Conservation (phyloP, 345 rosid genomes). For the Gossypium raimondii region DNA sequence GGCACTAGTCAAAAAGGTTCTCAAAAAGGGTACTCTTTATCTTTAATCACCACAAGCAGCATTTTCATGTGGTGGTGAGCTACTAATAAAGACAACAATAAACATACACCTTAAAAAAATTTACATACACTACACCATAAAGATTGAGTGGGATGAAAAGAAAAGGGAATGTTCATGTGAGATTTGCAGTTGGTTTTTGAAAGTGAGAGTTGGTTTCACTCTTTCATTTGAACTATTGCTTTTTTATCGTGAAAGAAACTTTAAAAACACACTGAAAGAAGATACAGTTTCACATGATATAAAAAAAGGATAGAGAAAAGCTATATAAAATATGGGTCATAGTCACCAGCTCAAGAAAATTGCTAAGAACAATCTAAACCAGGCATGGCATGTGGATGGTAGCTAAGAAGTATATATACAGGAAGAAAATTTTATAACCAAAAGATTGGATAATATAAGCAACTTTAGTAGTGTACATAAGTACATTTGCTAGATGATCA, state of each 20-base stretch:
- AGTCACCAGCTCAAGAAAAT: conserved; percentile 13
- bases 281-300: conserved; percentile 9
- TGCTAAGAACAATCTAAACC: neutral
- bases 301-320: neutral
- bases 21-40: neutral
- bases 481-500: neutral
- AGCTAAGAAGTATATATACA: neutral
- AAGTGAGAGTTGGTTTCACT: neutral
- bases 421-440: neutral
- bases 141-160: neutral
- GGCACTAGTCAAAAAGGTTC: conserved; percentile 4
- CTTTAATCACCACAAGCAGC: neutral
- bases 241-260: conserved; percentile 20
- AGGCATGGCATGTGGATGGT: conserved; percentile 23
- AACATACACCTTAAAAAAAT: conserved; percentile 8
- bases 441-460: conserved; percentile 5
- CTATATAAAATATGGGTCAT: conserved; percentile 6
- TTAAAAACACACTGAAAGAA: conserved; percentile 1
- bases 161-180: conserved; percentile 21
- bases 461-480: conserved; percentile 10
- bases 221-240: conserved; percentile 11
- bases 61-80: neutral
- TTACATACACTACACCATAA: neutral
- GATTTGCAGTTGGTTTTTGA: neutral
- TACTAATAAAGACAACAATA: conserved; percentile 1